phyloP scores from a whole-genome alignment of 768 basidiomycete species.

The Lyophyllum shimeji region DNA sequence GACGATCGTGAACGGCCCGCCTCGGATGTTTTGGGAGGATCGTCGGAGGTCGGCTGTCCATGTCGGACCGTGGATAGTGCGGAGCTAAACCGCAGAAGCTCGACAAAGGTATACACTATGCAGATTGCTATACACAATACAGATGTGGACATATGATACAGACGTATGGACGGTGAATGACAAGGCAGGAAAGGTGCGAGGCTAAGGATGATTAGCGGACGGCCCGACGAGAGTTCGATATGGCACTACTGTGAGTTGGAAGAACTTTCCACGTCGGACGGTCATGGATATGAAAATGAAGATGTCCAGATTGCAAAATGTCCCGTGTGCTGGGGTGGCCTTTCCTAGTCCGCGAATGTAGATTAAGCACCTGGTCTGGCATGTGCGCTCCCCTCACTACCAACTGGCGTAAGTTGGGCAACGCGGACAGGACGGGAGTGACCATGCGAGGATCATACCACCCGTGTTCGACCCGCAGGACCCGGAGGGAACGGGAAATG shows the following conservation, averaged over 20 bases:
- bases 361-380: slow-evolving; percentile 32
- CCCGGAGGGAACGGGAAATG: slow-evolving; percentile 37
- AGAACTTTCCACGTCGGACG: slow-evolving; percentile 5
- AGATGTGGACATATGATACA: not conserved
- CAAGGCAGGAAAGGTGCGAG: too few relatives aligned
- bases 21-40: not conserved
- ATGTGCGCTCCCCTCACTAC: slow-evolving; percentile 30
- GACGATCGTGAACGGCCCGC: not conserved
- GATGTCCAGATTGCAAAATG: slow-evolving; percentile 5
- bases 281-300: slow-evolving; percentile 8
- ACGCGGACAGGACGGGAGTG: slow-evolving; percentile 31
- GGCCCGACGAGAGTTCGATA: not conserved
- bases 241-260: not conserved
- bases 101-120: not conserved
- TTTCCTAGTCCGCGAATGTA: slow-evolving; percentile 19
- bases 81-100: not conserved
- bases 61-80: not conserved
- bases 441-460: slow-evolving; percentile 47
- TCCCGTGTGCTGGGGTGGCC: slow-evolving; percentile 7
- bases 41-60: not conserved
- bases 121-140: too few relatives aligned
- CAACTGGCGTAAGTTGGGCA: slow-evolving; percentile 33
- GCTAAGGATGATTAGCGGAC: not conserved
- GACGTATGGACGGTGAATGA: not conserved
- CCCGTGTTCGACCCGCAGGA: slow-evolving; percentile 41